Conservation (phyloP, 2,329 filamentous ascomycete species). For the Furcasterigmium furcatum region DNA sequence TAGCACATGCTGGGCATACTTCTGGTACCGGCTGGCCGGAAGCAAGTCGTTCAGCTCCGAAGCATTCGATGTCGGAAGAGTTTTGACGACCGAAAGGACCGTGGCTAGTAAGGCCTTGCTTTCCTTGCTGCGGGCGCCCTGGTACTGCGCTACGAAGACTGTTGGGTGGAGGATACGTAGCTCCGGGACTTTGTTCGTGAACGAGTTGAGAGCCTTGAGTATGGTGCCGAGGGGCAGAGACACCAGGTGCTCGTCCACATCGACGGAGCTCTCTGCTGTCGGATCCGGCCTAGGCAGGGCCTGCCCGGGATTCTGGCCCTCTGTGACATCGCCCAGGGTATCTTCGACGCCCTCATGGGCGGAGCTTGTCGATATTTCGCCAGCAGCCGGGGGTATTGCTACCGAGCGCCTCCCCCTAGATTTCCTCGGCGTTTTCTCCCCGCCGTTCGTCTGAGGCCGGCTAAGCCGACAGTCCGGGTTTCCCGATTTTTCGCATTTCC, state of each 20-base stretch:
- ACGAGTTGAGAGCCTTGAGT: constrained; percentile 26
- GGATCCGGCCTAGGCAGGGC: too few species aligned
- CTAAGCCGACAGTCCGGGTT: constrained; percentile 20
- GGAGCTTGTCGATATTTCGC: too few species aligned
- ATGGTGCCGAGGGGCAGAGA: constrained; percentile 19
- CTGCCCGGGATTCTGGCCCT: too few species aligned
- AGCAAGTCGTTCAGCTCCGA: constrained; percentile 23
- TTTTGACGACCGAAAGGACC: constrained; percentile 23
- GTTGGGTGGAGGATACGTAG: constrained; percentile 28
- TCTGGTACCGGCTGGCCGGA: constrained; percentile 26
- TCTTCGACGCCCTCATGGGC: too few species aligned
- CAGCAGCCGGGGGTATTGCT: too few species aligned
- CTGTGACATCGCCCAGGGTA: too few species aligned
- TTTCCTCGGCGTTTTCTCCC: too few species aligned
- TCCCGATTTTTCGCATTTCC: constrained; percentile 21
- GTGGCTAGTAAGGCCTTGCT: constrained; percentile 24
- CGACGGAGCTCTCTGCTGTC: too few species aligned
- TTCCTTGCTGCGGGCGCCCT: constrained; percentile 14
- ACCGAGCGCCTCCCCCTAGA: too few species aligned
- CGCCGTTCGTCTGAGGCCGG: constrained; percentile 11
- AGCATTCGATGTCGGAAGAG: constrained; percentile 23
- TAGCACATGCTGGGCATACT: constrained; percentile 21
- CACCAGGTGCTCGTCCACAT: constrained; percentile 16
- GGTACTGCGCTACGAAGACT: constrained; percentile 21
- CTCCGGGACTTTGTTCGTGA: constrained; percentile 29